phyloP scores from a whole-genome alignment of 176 grass and related monocot genomes.

The Cenchrus purpureus region DNA sequence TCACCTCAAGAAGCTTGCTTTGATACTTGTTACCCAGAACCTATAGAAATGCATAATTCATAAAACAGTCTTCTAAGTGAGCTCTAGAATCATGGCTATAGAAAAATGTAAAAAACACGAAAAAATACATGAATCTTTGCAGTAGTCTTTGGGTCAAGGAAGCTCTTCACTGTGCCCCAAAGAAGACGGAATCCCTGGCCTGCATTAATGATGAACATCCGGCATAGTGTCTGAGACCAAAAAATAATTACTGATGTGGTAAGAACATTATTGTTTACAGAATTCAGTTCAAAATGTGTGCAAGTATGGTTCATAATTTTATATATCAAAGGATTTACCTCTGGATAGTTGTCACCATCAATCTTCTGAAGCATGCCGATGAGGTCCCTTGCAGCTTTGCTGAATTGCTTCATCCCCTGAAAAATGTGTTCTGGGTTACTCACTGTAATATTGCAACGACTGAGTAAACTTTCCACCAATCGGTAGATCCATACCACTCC shows the following conservation, averaged over 20 bases:
- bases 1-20: conserved; percentile 96
- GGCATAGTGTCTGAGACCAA: conserved; percentile 69
- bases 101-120: background rate
- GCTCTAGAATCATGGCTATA: background rate
- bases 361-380: conserved; percentile 93
- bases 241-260: background rate
- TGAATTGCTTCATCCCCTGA: conserved; percentile 95
- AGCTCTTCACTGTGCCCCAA: conserved; percentile 91
- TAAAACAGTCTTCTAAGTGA: conserved; percentile 25
- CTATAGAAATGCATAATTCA: conserved; percentile 49
- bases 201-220: conserved; percentile 99
- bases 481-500: conserved; percentile 70
- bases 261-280: background rate
- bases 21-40: conserved; percentile 97
- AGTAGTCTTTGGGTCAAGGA: conserved; percentile 98
- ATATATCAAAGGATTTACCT: conserved; percentile 54
- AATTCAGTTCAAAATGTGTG: background rate
- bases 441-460: conserved; percentile 10
- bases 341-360: conserved; percentile 93
- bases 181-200: conserved; percentile 93
- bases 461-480: background rate
- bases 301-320: background rate
- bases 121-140: conserved; percentile 87
- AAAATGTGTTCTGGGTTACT: conserved; percentile 27
- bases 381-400: conserved; percentile 89